Percentiles rank a stretch among this genome's conserved stretches.
phyloP scores from a whole-genome alignment of 306 rosid species.

The Fagus sylvatica region DNA sequence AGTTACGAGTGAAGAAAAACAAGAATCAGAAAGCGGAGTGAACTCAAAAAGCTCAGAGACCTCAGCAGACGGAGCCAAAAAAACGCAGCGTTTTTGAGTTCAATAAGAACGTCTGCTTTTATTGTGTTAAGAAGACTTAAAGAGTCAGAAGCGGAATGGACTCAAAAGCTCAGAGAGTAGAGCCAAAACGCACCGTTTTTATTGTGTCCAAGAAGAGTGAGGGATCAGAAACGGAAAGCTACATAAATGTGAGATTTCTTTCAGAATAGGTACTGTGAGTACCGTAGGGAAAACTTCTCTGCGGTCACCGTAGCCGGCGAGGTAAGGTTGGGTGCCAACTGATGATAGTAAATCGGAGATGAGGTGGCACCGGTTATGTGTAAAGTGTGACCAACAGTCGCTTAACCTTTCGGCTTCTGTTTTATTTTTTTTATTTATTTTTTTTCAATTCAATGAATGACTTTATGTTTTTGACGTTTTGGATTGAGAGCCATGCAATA shows the following conservation, averaged over 20 bases:
- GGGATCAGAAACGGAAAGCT: too few relatives aligned
- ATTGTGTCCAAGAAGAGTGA: too few relatives aligned
- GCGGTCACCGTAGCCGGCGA: background rate
- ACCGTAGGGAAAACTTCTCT: background rate
- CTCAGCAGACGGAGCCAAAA: too few relatives aligned
- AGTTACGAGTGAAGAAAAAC: too few relatives aligned
- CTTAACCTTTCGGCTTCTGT: background rate
- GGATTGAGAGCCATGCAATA: too few relatives aligned
- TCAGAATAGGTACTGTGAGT: background rate
- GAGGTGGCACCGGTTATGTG: constrained; percentile 8
- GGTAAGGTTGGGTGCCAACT: background rate
- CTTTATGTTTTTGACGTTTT: too few relatives aligned
- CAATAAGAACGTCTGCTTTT: background rate
- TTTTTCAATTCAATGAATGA: background rate
- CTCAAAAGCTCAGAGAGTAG: too few relatives aligned
- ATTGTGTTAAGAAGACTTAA: background rate
- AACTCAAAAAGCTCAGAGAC: too few relatives aligned
- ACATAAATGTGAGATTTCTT: too few relatives aligned
- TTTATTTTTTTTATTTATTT: background rate
- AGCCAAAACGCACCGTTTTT: too few relatives aligned
- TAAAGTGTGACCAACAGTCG: background rate
- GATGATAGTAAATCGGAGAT: background rate
- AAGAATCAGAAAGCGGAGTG: too few relatives aligned
- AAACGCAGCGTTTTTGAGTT: background rate
- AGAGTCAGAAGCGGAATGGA: too few relatives aligned